Percentiles rank a stretch among this genome's conserved stretches.
These are phyloP conservation scores for Cyclotella atomus DNA, from an alignment of 108 stramenopile species.

Conservation along the genomic window DNA sequence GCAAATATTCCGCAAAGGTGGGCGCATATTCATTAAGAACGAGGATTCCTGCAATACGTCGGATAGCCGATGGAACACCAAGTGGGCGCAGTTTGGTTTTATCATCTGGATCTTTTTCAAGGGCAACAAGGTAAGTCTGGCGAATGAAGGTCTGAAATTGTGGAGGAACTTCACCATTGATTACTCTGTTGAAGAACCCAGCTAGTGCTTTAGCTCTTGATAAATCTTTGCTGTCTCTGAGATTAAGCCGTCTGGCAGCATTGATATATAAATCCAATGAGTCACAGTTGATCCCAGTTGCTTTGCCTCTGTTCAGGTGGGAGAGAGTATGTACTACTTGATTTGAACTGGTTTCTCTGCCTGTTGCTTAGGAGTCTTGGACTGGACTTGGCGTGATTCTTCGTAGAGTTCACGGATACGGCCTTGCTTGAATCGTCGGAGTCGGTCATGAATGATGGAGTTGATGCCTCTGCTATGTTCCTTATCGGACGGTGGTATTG, in stretches of 20 bases:
- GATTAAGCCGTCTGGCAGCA: not conserved
- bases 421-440: not conserved
- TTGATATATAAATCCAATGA: not conserved
- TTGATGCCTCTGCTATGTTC: not conserved
- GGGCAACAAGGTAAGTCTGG: not conserved
- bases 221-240: not conserved
- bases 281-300: not conserved
- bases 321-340: not conserved
- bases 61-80: slow-evolving; percentile 27
- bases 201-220: not conserved
- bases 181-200: not conserved
- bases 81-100: slow-evolving; percentile 11
- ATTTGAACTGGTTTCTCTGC: not conserved
- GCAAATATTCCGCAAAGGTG: slow-evolving; percentile 5
- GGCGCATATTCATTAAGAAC: not conserved
- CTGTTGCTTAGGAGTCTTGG: not conserved
- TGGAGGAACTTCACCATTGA: not conserved
- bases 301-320: not conserved
- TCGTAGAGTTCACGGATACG: not conserved
- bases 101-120: not conserved
- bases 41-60: slow-evolving; percentile 12
- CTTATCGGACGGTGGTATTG: not conserved
- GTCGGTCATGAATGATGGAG: not conserved
- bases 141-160: not conserved
- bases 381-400: not conserved